phyloP scores from a whole-genome alignment of 352 stramenopile species.

The Globisporangium cederbergense region DNA sequence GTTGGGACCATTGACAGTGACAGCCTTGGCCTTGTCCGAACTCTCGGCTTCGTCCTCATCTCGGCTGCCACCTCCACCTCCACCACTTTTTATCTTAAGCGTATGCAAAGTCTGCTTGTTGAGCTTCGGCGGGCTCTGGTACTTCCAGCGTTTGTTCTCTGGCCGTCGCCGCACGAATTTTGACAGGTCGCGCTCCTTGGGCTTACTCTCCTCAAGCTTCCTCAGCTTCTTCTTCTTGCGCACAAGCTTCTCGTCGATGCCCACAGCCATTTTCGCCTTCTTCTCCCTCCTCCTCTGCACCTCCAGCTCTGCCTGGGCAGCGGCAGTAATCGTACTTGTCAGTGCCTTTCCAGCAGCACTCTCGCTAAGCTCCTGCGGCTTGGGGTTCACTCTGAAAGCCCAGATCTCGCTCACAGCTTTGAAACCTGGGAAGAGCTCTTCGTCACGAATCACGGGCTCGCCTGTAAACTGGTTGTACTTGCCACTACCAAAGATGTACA shows the following conservation, averaged over 20 bases:
- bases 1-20: neutral
- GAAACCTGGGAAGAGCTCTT: constrained; percentile 61
- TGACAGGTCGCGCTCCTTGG: constrained; percentile 11
- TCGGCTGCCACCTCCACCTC: neutral
- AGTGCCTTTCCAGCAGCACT: constrained; percentile 1
- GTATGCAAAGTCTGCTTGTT: constrained; percentile 32
- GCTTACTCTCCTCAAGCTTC: constrained; percentile 14
- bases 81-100: constrained; percentile 16
- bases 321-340: neutral
- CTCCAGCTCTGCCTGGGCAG: neutral
- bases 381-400: constrained; percentile 41
- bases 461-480: constrained; percentile 82
- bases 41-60: neutral
- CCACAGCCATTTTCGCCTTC: neutral
- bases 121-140: constrained; percentile 56
- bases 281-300: constrained; percentile 8
- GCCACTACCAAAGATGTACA: constrained; percentile 91
- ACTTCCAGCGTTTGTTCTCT: constrained; percentile 72
- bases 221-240: constrained; percentile 11
- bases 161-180: constrained; percentile 56
- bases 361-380: neutral
- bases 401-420: constrained; percentile 62
- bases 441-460: constrained; percentile 40
- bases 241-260: constrained; percentile 13
- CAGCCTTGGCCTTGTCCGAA: neutral